phyloP scores from a whole-genome alignment of 2,329 filamentous ascomycete genomes.

The Hypoxylon sp. region DNA sequence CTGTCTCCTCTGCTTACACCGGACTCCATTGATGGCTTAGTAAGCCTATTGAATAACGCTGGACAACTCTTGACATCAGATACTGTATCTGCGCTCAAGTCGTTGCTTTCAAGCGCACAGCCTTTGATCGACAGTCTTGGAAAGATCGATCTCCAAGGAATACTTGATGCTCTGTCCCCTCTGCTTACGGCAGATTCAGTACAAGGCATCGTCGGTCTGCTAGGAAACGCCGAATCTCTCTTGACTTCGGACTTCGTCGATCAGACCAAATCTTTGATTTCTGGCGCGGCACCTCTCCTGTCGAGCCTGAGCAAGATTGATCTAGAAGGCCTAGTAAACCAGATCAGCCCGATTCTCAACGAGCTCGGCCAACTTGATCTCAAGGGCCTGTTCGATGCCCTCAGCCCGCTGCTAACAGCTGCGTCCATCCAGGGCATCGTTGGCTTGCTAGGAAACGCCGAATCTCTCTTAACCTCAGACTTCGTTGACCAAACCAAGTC shows the following conservation, averaged over 20 bases:
- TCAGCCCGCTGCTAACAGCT: constrained; percentile 52
- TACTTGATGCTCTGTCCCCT: constrained; percentile 52
- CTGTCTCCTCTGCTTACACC: constrained; percentile 51
- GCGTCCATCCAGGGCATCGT: constrained; percentile 50
- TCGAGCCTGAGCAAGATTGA: constrained; percentile 48
- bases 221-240: constrained; percentile 49
- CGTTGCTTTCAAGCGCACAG: constrained; percentile 44
- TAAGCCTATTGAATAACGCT: constrained; percentile 53
- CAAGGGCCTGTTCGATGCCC: constrained; percentile 50
- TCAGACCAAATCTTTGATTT: constrained; percentile 45
- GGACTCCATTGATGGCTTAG: constrained; percentile 48
- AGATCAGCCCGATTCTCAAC: constrained; percentile 49
- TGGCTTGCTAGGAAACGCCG: constrained; percentile 49
- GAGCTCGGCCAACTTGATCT: constrained; percentile 48
- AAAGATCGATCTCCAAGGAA: constrained; percentile 52
- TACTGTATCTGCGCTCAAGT: constrained; percentile 43
- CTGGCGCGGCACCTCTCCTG: constrained; percentile 47
- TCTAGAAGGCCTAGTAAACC: constrained; percentile 50
- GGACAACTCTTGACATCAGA: constrained; percentile 51
- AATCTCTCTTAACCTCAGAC: constrained; percentile 44
- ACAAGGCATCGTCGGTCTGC: constrained; percentile 47
- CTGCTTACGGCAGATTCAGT: constrained; percentile 51
- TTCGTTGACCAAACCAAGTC: constrained; percentile 48
- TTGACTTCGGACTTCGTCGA: constrained; percentile 46
- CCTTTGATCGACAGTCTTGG: constrained; percentile 50